phyloP scores from a whole-genome alignment of 495 filamentous ascomycete genomes.

The Talaromyces stipitatus region DNA sequence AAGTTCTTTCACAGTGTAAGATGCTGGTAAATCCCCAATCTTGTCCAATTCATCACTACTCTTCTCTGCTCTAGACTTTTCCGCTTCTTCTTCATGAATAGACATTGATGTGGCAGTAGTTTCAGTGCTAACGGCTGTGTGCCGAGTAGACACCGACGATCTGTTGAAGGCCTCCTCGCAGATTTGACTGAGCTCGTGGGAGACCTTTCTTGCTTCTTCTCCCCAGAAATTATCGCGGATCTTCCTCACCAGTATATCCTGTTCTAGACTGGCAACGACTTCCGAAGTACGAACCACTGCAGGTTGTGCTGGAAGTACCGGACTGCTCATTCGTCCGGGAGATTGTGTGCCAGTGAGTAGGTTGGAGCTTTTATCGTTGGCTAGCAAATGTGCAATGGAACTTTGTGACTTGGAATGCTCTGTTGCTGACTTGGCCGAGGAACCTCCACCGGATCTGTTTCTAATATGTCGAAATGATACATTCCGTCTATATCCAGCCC shows the following conservation, averaged over 20 bases:
- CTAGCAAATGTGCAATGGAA: neutral
- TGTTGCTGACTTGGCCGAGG: slow-evolving; percentile 16
- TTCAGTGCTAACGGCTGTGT: slow-evolving; percentile 36
- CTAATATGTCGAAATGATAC: slow-evolving; percentile 69
- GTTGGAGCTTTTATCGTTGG: slow-evolving; percentile 2
- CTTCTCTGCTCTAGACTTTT: neutral
- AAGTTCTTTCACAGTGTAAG: slow-evolving; percentile 43
- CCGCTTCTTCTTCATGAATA: slow-evolving; percentile 16
- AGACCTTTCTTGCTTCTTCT: slow-evolving; percentile 58
- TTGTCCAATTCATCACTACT: neutral
- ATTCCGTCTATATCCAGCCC: slow-evolving; percentile 59
- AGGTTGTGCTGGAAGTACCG: slow-evolving; percentile 32
- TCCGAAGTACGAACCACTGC: slow-evolving; percentile 25
- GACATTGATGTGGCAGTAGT: slow-evolving; percentile 49
- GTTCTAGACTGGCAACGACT: slow-evolving; percentile 1
- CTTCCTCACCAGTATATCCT: slow-evolving; percentile 26
- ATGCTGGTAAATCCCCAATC: slow-evolving; percentile 15
- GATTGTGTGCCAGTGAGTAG: neutral
- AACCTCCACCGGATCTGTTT: slow-evolving; percentile 34
- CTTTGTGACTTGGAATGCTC: neutral
- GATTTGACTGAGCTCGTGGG: slow-evolving; percentile 57
- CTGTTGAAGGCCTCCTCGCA: slow-evolving; percentile 80
- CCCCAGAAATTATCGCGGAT: slow-evolving; percentile 39
- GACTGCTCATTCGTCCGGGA: slow-evolving; percentile 17
- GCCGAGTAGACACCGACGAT: slow-evolving; percentile 47